Evolutionary conservation across 2,329 filamentous ascomycete species (phyloP), one percentile per base, ranked within the genome.

Genomic region (Neurospora crassa): DNA sequence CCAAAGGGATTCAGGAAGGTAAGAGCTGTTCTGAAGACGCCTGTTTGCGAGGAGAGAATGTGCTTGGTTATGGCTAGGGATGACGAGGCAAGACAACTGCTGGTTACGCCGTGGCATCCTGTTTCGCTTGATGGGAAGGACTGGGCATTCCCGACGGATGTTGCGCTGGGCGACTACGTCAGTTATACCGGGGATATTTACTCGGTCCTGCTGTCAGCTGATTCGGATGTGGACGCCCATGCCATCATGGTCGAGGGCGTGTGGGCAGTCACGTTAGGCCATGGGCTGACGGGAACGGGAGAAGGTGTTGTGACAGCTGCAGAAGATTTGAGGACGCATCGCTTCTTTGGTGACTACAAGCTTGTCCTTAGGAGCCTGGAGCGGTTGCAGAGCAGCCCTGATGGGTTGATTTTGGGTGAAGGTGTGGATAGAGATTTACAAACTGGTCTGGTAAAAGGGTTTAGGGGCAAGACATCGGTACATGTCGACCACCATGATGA

Each of bases 31-130:
- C 78, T 90, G 40, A 83, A 82, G 75, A 89, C 86, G 5, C 76
- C 78, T 0, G 82, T 88, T 0, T 70, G 72, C 2, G 71, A 78
- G 53, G 78, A 79, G 43, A 71, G 76, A 1, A 81, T 90, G 76
- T 86, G 84, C 72, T 80, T 80, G 0, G 77, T 89, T 0, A 82
- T 82, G 10, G 68, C 24, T 24, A 18, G 8, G 53, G 16, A 63
- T 11, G 47, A 29, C 8, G 53, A 6, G 12, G 53, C 24, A 63
- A 16, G 29, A 18, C 18, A 3, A 1, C 79, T 89, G 8, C 76
- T 85, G 7, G 83, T 89, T 40, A 90, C 88, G 34, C 84, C 85
- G 0, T 90, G 87, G 86, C 89, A 90, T 76, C 88, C 88, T 1
- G 78, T 90, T 2, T 74, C 67, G 45, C 59, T 71, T 43, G 69